phyloP scores from a whole-genome alignment of 2,329 filamentous ascomycete genomes.

The Shiraia sp. region DNA sequence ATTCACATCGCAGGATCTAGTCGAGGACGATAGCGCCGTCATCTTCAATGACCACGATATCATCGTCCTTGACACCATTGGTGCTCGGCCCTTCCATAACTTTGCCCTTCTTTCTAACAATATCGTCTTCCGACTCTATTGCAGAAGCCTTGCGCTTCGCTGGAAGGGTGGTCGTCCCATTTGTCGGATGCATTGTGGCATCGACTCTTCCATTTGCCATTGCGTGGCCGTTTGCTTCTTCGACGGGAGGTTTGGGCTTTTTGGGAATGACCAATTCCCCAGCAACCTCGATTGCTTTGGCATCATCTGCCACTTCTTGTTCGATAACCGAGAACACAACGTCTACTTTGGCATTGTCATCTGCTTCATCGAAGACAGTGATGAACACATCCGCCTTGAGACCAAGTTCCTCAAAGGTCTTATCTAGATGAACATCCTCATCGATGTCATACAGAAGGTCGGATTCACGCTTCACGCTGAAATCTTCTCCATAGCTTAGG shows the following conservation, averaged over 20 bases:
- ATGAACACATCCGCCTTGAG: conserved; percentile 75
- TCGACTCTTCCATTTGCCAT: conserved; percentile 15
- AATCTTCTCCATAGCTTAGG: conserved; percentile 78
- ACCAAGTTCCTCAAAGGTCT: conserved; percentile 77
- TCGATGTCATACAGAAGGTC: conserved; percentile 84
- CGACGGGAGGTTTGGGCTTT: conserved; percentile 46
- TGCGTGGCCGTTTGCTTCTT: conserved; percentile 34
- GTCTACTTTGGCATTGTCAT: conserved; percentile 78
- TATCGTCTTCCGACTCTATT: conserved; percentile 43
- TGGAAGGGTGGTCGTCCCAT: conserved; percentile 16
- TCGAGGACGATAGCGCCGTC: conserved; percentile 46
- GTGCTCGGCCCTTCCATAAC: conserved; percentile 34
- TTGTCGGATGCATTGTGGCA: conserved; percentile 9
- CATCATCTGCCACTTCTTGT: conserved; percentile 49
- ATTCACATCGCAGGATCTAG: conserved; percentile 7
- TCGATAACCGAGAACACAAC: conserved; percentile 72
- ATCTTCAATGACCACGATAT: conserved; percentile 40
- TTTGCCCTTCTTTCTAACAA: conserved; percentile 46
- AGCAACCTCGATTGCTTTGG: conserved; percentile 60
- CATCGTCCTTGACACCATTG: conserved; percentile 27
- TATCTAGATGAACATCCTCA: conserved; percentile 80
- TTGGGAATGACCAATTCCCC: conserved; percentile 52
- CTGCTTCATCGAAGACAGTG: conserved; percentile 81
- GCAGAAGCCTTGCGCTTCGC: conserved; percentile 52
- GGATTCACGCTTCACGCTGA: conserved; percentile 74